These are phyloP conservation scores for Bryum argenteum DNA, from an alignment of 225 moss, liverwort and hornwort genomes.

Conservation along the genomic window DNA sequence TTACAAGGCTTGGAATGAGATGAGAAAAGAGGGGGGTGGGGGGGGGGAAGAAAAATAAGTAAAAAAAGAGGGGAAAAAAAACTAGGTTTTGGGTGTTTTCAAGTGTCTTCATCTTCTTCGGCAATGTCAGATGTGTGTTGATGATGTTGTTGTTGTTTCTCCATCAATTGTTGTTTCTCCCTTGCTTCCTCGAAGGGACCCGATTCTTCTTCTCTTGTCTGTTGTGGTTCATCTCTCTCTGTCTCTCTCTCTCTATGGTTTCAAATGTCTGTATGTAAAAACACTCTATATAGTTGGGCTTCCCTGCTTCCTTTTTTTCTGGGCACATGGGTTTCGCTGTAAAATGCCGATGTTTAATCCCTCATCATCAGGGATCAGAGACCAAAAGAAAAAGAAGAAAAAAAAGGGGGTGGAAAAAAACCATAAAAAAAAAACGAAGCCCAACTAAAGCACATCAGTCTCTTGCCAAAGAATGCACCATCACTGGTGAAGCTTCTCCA, in stretches of 20 bases:
- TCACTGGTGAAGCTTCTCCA: constrained; percentile 23
- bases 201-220: not conserved
- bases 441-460: constrained; percentile 25
- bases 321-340: constrained; percentile 32
- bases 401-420: too few relatives aligned
- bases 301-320: constrained; percentile 31
- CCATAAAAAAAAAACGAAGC: constrained; percentile 16
- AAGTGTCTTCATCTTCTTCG: constrained; percentile 12
- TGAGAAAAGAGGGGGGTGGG: constrained; percentile 7
- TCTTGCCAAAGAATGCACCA: not conserved
- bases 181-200: too few relatives aligned
- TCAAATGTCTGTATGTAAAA: constrained; percentile 33
- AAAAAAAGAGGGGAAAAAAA: too few relatives aligned
- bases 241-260: too few relatives aligned
- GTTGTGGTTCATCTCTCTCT: not conserved
- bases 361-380: constrained; percentile 33
- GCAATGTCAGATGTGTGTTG: constrained; percentile 23
- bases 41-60: too few relatives aligned
- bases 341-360: constrained; percentile 10
- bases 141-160: too few relatives aligned
- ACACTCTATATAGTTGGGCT: constrained; percentile 53
- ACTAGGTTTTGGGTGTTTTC: not conserved
- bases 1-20: constrained; percentile 51
- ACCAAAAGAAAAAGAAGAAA: too few relatives aligned
- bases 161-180: not conserved